Evolutionary conservation across 495 filamentous ascomycete genomes (phyloP).

Genomic region (Jackrogersella minutella): DNA sequence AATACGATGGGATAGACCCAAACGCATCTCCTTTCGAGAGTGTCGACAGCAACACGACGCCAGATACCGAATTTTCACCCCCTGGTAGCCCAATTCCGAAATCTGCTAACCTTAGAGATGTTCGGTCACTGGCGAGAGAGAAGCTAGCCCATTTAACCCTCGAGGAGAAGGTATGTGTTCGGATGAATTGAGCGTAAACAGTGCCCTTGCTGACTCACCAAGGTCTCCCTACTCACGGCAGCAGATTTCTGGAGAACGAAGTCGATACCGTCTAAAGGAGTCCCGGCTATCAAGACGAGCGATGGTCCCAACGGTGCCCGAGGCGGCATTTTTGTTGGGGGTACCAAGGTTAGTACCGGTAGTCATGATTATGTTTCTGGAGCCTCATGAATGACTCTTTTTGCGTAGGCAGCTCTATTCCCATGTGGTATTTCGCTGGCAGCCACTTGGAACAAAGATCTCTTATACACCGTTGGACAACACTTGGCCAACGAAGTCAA

Average conservation of each 20-base stretch:
- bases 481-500: constrained; percentile 76
- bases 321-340: constrained; percentile 71
- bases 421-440: constrained; percentile 80
- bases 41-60: constrained; percentile 55
- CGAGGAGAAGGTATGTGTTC: constrained; percentile 61
- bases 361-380: background rate
- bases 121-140: constrained; percentile 49
- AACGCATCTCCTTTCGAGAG: constrained; percentile 52
- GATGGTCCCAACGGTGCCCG: constrained; percentile 84
- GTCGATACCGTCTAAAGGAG: constrained; percentile 69
- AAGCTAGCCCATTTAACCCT: constrained; percentile 56
- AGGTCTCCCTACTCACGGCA: constrained; percentile 69
- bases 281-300: constrained; percentile 76
- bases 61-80: constrained; percentile 60
- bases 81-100: constrained; percentile 55
- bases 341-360: constrained; percentile 63
- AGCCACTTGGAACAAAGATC: constrained; percentile 77
- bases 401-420: constrained; percentile 72
- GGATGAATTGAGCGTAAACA: background rate
- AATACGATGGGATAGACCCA: constrained; percentile 46
- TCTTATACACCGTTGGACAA: constrained; percentile 72
- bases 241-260: constrained; percentile 83
- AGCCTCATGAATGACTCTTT: constrained; percentile 33
- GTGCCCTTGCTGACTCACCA: constrained; percentile 38
- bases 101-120: constrained; percentile 37